Evolutionary conservation across 2,329 filamentous ascomycete genomes (phyloP).

Genomic region (Aspergillus fischeri): DNA sequence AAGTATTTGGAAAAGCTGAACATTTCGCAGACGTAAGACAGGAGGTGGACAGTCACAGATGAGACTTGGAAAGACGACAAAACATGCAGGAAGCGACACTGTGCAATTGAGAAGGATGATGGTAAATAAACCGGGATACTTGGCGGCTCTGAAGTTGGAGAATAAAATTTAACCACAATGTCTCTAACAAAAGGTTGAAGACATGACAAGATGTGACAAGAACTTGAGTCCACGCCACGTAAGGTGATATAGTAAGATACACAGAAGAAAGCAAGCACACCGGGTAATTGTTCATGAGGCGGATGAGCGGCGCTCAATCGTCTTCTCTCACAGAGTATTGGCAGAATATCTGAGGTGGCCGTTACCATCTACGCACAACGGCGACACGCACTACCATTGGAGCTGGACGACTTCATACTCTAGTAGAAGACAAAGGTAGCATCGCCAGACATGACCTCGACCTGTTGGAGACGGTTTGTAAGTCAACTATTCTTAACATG

Average conservation of each 20-base stretch:
- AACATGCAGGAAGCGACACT: neutral
- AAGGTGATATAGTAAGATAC: conserved; percentile 34
- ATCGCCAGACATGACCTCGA: conserved; percentile 46
- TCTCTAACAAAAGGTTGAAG: conserved; percentile 15
- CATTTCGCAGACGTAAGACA: neutral
- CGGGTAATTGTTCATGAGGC: conserved; percentile 28
- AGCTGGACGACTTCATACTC: conserved; percentile 4
- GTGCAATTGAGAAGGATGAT: conserved; percentile 2
- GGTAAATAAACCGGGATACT: conserved; percentile 7
- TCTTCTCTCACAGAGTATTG: neutral
- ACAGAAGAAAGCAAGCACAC: conserved; percentile 31
- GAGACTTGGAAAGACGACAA: neutral
- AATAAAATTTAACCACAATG: conserved; percentile 21
- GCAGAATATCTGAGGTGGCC: neutral
- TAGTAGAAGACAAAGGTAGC: conserved; percentile 47
- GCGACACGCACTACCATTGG: conserved; percentile 1
- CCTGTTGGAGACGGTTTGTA: conserved; percentile 30
- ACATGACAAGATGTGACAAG: conserved; percentile 21
- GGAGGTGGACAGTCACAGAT: neutral
- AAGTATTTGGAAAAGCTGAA: neutral
- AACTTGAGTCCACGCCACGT: conserved; percentile 25
- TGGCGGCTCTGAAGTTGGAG: conserved; percentile 20
- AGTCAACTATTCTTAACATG: conserved; percentile 8
- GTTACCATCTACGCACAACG: conserved; percentile 5
- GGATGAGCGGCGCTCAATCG: conserved; percentile 10